phyloP scores from a whole-genome alignment of 768 basidiomycete genomes.

The Rhizopogon vinicolor region DNA sequence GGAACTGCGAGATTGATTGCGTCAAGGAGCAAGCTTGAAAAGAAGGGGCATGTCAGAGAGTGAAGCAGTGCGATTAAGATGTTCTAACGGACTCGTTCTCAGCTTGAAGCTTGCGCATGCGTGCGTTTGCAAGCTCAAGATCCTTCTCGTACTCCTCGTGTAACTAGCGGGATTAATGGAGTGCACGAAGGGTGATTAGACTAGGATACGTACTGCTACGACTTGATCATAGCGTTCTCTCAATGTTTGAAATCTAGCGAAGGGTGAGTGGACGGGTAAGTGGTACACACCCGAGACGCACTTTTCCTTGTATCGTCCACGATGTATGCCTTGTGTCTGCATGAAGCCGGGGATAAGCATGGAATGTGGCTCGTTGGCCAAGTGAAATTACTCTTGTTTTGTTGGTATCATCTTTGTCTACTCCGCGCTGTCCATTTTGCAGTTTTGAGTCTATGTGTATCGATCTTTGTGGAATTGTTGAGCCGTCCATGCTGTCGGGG shows the following conservation, averaged over 20 bases:
- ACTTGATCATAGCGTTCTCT: slow-evolving; percentile 30
- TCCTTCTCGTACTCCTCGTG: slow-evolving; percentile 23
- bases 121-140: slow-evolving; percentile 20
- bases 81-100: slow-evolving; percentile 25
- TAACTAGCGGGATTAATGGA: slow-evolving; percentile 3
- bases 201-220: slow-evolving; percentile 17
- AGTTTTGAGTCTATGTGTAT: neutral
- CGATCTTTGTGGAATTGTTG: neutral
- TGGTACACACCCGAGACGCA: slow-evolving; percentile 3
- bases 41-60: neutral
- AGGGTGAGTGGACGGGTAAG: neutral
- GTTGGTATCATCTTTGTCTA: slow-evolving; percentile 14
- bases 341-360: slow-evolving; percentile 4
- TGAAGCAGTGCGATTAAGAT: neutral
- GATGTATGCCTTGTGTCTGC: slow-evolving; percentile 12
- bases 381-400: slow-evolving; percentile 18
- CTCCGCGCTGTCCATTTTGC: slow-evolving; percentile 6
- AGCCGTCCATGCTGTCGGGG: neutral
- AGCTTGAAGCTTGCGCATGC: slow-evolving; percentile 24
- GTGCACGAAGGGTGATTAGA: neutral
- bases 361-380: neutral
- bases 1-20: slow-evolving; percentile 29
- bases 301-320: slow-evolving; percentile 28
- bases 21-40: slow-evolving; percentile 25
- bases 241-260: slow-evolving; percentile 21